Evolutionary conservation across 768 basidiomycete genomes (phyloP), one percentile per base, ranked within the genome.

Genomic region (Amanita polypyramis): DNA sequence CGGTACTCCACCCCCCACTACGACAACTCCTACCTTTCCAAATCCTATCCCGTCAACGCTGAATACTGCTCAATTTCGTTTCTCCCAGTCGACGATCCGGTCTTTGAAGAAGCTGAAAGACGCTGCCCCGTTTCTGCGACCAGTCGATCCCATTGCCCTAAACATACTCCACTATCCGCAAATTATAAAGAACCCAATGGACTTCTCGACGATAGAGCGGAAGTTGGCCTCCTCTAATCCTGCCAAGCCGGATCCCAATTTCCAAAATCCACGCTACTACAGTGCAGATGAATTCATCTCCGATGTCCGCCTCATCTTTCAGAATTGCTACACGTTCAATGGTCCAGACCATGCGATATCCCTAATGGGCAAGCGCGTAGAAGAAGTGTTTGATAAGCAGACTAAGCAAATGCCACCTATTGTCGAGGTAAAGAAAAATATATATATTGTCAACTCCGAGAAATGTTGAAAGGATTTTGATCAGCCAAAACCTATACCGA

Each of bases 111-210:
- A 89, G 69, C 61, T 80, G 60, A 90, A 89, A 62, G 90, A 95
- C 46, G 79, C 90, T 0, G 59, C 62, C 1, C 81, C 92, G 1
- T 99, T 99, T 68, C 65, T 85, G 45, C 73, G 72, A 43, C 93
- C 96, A 15, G 96, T 99, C 49, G 96, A 99, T 62, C 75, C 82
- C 17, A 75, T 93, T 55, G 84, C 79, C 6, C 70, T 91, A 55
- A 80, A 79, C 52, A 79, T 90, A 52, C 95, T 92, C 7, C 91
- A 95, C 62, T 99, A 99, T 58, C 77, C 77, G 30, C 73, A 73
- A 38, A 80, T 98, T 60, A 79, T 99, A 66, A 88, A 82, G 59
- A 77, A 74, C 21, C 96, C 96, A 0, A 97, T 97, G 90, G 96
- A 98, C 62, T 75, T 99, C 39, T 75, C 80, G 2, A 96, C 95